Evolutionary conservation across 306 rosid species (phyloP).

Genomic region (Rosa lucieae): DNA sequence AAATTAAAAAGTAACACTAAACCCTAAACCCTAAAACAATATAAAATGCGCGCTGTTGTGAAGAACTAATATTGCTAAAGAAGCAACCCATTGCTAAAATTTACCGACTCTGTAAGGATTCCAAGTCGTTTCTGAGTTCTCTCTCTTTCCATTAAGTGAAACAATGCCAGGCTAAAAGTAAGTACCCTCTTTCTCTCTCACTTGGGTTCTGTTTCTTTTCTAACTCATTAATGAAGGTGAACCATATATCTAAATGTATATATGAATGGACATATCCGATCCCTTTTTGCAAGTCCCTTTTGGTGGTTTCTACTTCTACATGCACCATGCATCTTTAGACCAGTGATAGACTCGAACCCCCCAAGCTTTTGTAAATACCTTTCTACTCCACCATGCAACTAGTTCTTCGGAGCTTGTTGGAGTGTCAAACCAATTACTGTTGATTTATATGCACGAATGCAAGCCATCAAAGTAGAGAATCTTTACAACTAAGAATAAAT

Average conservation of each 20-base stretch:
- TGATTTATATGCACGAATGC: background rate
- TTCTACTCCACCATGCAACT: background rate
- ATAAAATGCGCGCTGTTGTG: background rate
- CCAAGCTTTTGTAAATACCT: background rate
- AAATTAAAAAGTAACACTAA: constrained; percentile 23
- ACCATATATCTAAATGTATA: constrained; percentile 17
- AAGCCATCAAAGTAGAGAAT: background rate
- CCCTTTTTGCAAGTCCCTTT: background rate
- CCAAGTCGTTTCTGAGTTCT: background rate
- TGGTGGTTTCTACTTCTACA: constrained; percentile 11
- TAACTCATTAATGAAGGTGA: constrained; percentile 7
- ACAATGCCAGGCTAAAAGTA: constrained; percentile 21
- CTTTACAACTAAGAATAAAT: background rate
- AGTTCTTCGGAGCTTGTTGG: background rate
- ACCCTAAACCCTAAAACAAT: background rate
- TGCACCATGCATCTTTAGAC: constrained; percentile 10
- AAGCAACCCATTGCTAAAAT: constrained; percentile 12
- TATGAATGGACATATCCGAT: background rate
- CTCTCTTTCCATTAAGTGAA: constrained; percentile 13
- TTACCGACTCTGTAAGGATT: constrained; percentile 16
- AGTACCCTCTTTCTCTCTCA: background rate
- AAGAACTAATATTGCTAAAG: constrained; percentile 10
- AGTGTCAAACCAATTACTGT: background rate
- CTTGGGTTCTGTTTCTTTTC: constrained; percentile 5
- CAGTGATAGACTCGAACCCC: constrained; percentile 2